These are phyloP conservation scores for Trichoderma oligosporum DNA, from an alignment of 2,329 filamentous ascomycete genomes.

Conservation along the genomic window DNA sequence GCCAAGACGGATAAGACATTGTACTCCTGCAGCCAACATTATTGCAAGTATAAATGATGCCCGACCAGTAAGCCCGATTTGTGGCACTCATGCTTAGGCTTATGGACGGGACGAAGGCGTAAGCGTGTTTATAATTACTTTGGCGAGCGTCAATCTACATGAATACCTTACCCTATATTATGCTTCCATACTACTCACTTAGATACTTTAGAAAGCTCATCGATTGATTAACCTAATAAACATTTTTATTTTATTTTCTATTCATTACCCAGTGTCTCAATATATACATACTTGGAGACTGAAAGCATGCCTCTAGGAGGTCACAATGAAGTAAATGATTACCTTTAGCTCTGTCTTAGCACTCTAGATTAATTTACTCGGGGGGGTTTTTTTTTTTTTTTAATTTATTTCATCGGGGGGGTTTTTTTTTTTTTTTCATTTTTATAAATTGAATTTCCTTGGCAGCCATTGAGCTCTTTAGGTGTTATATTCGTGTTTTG, in stretches of 20 bases:
- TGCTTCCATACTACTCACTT: background rate
- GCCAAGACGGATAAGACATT: no score
- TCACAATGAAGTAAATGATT: background rate
- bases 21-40: no score
- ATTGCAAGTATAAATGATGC: no score
- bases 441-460: background rate
- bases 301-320: background rate
- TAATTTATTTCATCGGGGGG: no score
- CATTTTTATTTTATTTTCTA: background rate
- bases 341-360: background rate
- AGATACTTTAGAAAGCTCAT: background rate
- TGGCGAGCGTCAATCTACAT: background rate
- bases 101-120: no score
- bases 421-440: no score
- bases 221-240: no score
- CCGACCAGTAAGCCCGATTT: no score
- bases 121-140: no score
- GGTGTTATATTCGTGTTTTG: background rate
- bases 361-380: background rate
- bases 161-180: background rate
- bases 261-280: background rate
- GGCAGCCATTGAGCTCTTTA: background rate
- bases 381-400: no score
- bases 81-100: no score
- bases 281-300: background rate